Percentiles rank a stretch among this genome's conserved stretches.
phyloP scores from a whole-genome alignment of 805 yeast species.

The Sugiyamaella americana region DNA sequence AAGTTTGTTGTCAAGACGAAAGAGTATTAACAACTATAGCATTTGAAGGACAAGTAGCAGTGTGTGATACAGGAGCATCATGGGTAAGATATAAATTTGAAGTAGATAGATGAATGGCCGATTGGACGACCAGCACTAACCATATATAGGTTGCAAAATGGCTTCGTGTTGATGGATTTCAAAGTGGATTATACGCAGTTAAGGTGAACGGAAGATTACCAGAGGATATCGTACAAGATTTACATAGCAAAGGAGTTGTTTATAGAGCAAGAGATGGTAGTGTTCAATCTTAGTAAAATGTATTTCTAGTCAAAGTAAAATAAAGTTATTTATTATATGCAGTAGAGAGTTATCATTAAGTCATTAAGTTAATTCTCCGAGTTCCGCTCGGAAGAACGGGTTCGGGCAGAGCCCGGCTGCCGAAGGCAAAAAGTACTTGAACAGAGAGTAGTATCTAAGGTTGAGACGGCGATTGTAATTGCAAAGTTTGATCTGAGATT shows the following conservation, averaged over 20 bases:
- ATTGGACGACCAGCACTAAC: no score
- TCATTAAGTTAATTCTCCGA: no score
- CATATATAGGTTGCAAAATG: slow-evolving; percentile 64
- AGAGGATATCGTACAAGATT: slow-evolving; percentile 68
- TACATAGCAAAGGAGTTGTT: slow-evolving; percentile 67
- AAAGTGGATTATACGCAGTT: slow-evolving; percentile 84
- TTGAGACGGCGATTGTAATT: no score
- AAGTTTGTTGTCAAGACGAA: not conserved
- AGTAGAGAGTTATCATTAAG: no score
- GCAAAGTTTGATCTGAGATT: not conserved
- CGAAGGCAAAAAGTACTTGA: not conserved
- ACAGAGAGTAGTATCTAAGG: no score
- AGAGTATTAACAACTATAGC: slow-evolving; percentile 30
- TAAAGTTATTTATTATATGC: slow-evolving; percentile 1
- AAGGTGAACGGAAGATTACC: slow-evolving; percentile 90
- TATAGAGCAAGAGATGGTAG: slow-evolving; percentile 94
- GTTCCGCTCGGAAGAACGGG: no score
- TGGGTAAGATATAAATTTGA: slow-evolving; percentile 96
- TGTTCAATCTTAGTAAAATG: slow-evolving; percentile 35
- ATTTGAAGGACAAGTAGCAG: slow-evolving; percentile 90
- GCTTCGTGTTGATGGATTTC: slow-evolving; percentile 84
- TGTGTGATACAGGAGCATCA: slow-evolving; percentile 75
- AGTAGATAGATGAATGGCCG: no score
- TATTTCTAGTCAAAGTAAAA: not conserved
- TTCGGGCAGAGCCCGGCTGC: not conserved